Conservation (phyloP, 1,284 basidiomycete genomes). For the Dichomitus squalens region DNA sequence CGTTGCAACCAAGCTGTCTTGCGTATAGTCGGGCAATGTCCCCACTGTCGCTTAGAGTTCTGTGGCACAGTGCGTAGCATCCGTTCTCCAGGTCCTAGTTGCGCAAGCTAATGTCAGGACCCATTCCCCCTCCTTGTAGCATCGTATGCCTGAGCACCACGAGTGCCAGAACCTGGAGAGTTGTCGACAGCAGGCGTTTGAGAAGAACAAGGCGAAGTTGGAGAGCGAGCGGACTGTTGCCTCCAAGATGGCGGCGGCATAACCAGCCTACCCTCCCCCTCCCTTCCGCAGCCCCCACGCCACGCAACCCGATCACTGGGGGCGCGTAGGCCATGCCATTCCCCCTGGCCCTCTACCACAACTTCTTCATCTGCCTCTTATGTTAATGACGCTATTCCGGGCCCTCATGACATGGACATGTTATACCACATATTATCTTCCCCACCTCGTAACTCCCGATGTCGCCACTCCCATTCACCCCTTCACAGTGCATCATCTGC, state of each 20-base stretch:
- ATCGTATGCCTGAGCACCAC: conserved; percentile 84
- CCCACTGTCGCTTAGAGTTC: conserved; percentile 75
- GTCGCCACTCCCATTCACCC: conserved; percentile 14
- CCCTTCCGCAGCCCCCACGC: conserved; percentile 16
- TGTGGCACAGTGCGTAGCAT: conserved; percentile 67
- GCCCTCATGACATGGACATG: conserved; percentile 31
- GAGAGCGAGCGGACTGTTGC: conserved; percentile 86
- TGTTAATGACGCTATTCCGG: conserved; percentile 24
- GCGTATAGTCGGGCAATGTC: conserved; percentile 81
- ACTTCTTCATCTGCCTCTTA: conserved; percentile 18
- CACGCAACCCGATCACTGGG: neutral
- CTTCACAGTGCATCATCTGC: conserved; percentile 15
- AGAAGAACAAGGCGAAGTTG: conserved; percentile 82
- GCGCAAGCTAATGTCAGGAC: neutral
- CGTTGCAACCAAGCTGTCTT: conserved; percentile 78
- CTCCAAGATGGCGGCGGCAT: conserved; percentile 81
- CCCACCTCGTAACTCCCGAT: conserved; percentile 25
- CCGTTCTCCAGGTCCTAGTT: neutral
- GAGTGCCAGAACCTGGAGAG: conserved; percentile 77
- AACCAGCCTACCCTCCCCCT: conserved; percentile 29
- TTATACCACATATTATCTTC: conserved; percentile 31
- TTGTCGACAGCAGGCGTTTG: conserved; percentile 83
- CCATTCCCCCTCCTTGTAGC: conserved; percentile 42
- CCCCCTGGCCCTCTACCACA: conserved; percentile 9
- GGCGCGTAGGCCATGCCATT: conserved; percentile 23